phyloP scores from a whole-genome alignment of 495 filamentous ascomycete genomes.

The Acidiella bohemica region DNA sequence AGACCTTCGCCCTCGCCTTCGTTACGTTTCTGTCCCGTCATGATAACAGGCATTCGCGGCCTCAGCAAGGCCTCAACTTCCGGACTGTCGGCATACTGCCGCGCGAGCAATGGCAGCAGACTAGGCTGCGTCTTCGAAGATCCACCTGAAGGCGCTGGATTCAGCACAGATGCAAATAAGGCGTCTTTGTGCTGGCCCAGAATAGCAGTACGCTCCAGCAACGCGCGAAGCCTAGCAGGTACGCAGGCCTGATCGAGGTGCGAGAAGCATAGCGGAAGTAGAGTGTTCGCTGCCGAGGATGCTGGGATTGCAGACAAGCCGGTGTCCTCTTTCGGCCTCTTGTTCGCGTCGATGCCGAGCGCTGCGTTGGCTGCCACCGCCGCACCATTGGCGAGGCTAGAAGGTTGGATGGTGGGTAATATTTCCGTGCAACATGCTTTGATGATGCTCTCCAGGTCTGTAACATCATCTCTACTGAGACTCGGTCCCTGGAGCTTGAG shows the following conservation, averaged over 20 bases:
- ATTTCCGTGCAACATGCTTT: constrained; percentile 52
- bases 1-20: constrained; percentile 12
- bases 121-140: constrained; percentile 46
- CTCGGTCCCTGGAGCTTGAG: constrained; percentile 48
- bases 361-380: constrained; percentile 30
- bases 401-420: constrained; percentile 12
- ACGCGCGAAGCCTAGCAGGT: constrained; percentile 47
- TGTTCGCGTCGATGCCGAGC: constrained; percentile 32
- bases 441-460: constrained; percentile 43
- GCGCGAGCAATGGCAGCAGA: constrained; percentile 62
- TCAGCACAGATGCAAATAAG: constrained; percentile 66
- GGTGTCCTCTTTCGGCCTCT: background rate
- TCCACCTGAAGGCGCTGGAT: constrained; percentile 49
- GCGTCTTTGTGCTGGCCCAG: constrained; percentile 48
- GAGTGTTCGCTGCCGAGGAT: constrained; percentile 36
- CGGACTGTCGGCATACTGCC: constrained; percentile 42
- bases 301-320: too few relatives aligned
- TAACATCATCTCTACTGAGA: constrained; percentile 47
- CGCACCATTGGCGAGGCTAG: constrained; percentile 24
- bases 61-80: constrained; percentile 60
- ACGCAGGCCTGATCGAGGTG: constrained; percentile 48
- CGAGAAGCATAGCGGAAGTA: constrained; percentile 50
- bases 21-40: constrained; percentile 8
- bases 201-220: constrained; percentile 68
- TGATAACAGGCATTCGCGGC: constrained; percentile 47